phyloP scores from a whole-genome alignment of 2,329 filamentous ascomycete species.

The Canariomyces notabilis region DNA sequence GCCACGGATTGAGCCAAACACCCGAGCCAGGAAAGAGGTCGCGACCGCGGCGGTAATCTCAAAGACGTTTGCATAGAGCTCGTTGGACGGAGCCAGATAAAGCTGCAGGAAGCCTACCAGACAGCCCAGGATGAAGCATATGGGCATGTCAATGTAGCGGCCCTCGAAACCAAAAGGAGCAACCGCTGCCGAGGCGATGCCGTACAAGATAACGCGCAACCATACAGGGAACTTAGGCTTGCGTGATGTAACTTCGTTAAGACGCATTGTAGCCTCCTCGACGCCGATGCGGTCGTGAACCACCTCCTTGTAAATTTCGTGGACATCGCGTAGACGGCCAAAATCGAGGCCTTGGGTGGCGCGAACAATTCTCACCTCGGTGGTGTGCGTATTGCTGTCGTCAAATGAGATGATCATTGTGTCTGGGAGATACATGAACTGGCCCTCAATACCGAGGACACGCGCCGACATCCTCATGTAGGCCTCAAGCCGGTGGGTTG shows the following conservation, averaged over 20 bases:
- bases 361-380: slow-evolving; percentile 72
- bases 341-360: slow-evolving; percentile 66
- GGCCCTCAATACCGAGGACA: slow-evolving; percentile 83
- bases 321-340: slow-evolving; percentile 67
- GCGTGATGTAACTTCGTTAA: slow-evolving; percentile 50
- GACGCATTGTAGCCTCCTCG: slow-evolving; percentile 59
- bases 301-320: slow-evolving; percentile 77
- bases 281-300: slow-evolving; percentile 70
- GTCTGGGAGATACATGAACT: slow-evolving; percentile 84
- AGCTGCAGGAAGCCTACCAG: slow-evolving; percentile 71
- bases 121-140: slow-evolving; percentile 70
- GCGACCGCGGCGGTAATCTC: slow-evolving; percentile 50
- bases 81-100: slow-evolving; percentile 63
- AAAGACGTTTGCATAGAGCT: slow-evolving; percentile 52
- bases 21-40: slow-evolving; percentile 65
- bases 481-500: slow-evolving; percentile 85
- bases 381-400: slow-evolving; percentile 66
- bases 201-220: slow-evolving; percentile 63
- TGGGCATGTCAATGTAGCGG: slow-evolving; percentile 70
- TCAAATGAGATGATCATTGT: slow-evolving; percentile 95
- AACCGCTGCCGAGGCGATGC: slow-evolving; percentile 68
- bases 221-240: slow-evolving; percentile 46
- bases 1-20: slow-evolving; percentile 58
- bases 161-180: slow-evolving; percentile 77
- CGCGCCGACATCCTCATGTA: slow-evolving; percentile 87